Conservation (phyloP, 169 alveolate genomes). For the Eimeria sp. region DNA sequence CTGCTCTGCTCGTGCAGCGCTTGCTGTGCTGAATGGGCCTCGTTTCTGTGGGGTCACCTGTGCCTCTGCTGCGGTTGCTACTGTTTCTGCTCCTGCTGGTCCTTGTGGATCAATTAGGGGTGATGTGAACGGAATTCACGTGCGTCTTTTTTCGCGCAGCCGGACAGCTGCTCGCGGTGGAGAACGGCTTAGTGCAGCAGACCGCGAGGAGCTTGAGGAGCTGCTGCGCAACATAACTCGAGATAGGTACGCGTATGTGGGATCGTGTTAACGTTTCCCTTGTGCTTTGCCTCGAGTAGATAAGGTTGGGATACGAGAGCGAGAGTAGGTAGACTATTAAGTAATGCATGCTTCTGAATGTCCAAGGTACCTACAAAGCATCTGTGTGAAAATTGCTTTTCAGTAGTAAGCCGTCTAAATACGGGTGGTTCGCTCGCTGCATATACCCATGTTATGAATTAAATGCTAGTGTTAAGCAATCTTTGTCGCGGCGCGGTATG, state of each 20-base stretch:
- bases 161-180: conserved; percentile 73
- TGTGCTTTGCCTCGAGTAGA: background rate
- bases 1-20: background rate
- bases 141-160: conserved; percentile 13
- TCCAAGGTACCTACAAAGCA: too few species aligned
- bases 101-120: background rate
- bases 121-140: background rate
- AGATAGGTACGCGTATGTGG: conserved; percentile 30
- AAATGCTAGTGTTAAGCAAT: background rate
- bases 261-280: background rate
- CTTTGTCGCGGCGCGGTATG: background rate
- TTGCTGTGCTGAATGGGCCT: background rate
- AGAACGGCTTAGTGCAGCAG: conserved; percentile 71
- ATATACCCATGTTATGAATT: background rate
- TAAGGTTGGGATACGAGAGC: background rate
- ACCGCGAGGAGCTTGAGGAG: conserved; percentile 80
- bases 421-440: background rate
- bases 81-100: background rate
- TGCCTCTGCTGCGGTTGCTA: background rate
- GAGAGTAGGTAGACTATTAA: background rate
- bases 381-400: too few species aligned
- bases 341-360: background rate
- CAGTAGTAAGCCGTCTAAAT: too few species aligned
- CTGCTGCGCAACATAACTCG: conserved; percentile 76
- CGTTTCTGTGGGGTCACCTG: background rate